Evolutionary conservation across 768 basidiomycete species (phyloP), one percentile per base, ranked within the genome.

Genomic region (Crucibulum laeve): DNA sequence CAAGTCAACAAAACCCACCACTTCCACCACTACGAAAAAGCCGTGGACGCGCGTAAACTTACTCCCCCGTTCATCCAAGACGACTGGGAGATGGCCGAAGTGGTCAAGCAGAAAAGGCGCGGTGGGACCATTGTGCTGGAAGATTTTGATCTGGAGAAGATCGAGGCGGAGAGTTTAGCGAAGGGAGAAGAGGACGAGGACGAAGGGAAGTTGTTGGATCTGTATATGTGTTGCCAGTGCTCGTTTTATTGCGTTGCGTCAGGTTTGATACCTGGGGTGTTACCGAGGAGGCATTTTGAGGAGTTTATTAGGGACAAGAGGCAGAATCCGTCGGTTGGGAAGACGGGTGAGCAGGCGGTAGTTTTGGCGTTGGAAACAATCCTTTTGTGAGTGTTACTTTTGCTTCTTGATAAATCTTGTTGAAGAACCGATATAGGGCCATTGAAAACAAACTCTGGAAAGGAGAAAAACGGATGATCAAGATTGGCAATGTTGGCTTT

Each of bases 171-270:
- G n/a, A 33, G 48, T 17, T 45, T 59, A 42, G 64, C 64, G 14
- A 62, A 68, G 13, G 48, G 57, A 26, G 47, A 40, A n/a, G 45
- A 43, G 19, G 49, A 60, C 22, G 74, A 72, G 19, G 66, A 67
- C 26, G 71, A 74, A 51, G 81, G 77, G 18, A 77, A 72, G 45
- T 59, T 86, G 22, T 65, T 91, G 32, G 87, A 91, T 59, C 70
- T 91, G 22, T 91, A 86, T 55, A 68, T 90, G 35, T 92, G 90
- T 59, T 91, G 90, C 55, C 89, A 90, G 55, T 92, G 90, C 60
- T 82, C 81, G 18, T 62, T 84, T 49, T 87, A 84, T 55, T 80
- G 83, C 51, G 69, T 88, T 28, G 82, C 77, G 1, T 87, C 84
- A 18, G 71, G 75, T 13, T 66, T 83, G 40, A 81, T 91, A 37